phyloP scores from a whole-genome alignment of 768 basidiomycete species.

The Tulasnella sp. region DNA sequence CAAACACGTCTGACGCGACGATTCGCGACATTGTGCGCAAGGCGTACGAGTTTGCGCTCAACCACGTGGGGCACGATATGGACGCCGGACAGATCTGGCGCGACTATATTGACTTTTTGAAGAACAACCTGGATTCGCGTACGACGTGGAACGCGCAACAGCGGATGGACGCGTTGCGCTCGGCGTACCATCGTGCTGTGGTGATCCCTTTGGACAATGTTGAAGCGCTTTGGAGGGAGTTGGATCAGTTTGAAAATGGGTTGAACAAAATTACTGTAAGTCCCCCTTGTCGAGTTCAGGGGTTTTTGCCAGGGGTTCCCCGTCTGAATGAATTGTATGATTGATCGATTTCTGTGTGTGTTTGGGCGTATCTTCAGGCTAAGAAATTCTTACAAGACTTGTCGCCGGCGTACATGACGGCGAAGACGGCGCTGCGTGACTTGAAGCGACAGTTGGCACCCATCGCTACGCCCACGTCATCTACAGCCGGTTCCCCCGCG shows the following conservation, averaged over 20 bases:
- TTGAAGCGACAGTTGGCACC: constrained; percentile 50
- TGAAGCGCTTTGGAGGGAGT: constrained; percentile 85
- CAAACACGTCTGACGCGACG: constrained; percentile 32
- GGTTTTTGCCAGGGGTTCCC: not conserved
- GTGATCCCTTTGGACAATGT: constrained; percentile 91
- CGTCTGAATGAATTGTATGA: not conserved
- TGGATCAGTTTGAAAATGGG: constrained; percentile 80
- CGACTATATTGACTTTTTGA: constrained; percentile 86
- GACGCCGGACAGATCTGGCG: constrained; percentile 87
- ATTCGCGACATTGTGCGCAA: constrained; percentile 69
- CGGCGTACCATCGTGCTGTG: constrained; percentile 85
- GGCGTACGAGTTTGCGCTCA: constrained; percentile 88
- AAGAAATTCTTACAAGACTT: constrained; percentile 93
- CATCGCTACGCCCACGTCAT: constrained; percentile 26
- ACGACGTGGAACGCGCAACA: constrained; percentile 94
- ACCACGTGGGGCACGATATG: constrained; percentile 81
- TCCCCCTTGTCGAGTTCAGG: not conserved
- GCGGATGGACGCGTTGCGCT: constrained; percentile 85
- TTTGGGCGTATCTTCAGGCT: constrained; percentile 37
- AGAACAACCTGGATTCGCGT: constrained; percentile 47
- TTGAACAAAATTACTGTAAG: constrained; percentile 76
- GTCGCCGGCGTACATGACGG: constrained; percentile 92
- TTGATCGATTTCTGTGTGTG: not conserved
- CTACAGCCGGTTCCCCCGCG: constrained; percentile 19
- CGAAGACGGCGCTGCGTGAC: constrained; percentile 75